A percentile compares a stretch with the other conserved stretches of the same genome.
Evolutionary conservation across 495 filamentous ascomycete genomes (phyloP).

Genomic region (Aspergillus cavernicola): DNA sequence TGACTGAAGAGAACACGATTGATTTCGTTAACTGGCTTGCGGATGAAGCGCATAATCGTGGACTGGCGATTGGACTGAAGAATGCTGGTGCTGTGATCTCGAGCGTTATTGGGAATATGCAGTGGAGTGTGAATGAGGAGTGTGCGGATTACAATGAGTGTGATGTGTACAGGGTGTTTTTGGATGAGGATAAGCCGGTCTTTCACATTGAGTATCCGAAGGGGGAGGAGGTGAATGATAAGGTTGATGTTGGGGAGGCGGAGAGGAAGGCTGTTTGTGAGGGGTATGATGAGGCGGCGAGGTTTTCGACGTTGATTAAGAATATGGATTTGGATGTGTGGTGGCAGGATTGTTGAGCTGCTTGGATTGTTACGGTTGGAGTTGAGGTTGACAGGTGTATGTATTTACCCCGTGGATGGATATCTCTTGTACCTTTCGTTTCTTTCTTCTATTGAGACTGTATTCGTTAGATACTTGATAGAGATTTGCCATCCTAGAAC

Average conservation of each 20-base stretch:
- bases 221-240: conserved; percentile 36
- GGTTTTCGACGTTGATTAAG: conserved; percentile 66
- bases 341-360: conserved; percentile 47
- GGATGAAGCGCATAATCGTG: conserved; percentile 40
- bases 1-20: conserved; percentile 54
- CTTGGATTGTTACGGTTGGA: no score
- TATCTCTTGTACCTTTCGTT: no score
- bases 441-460: no score
- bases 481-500: no score
- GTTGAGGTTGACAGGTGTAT: no score
- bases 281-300: conserved; percentile 24
- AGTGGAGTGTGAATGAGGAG: conserved; percentile 73
- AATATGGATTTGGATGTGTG: conserved; percentile 58
- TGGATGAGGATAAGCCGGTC: conserved; percentile 59
- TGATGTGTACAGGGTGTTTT: conserved; percentile 52
- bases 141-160: conserved; percentile 61
- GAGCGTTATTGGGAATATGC: conserved; percentile 50
- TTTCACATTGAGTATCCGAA: conserved; percentile 72
- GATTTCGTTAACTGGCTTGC: conserved; percentile 60
- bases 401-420: no score
- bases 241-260: conserved; percentile 23
- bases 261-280: conserved; percentile 35
- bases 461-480: no score
- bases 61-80: conserved; percentile 60
- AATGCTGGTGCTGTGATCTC: conserved; percentile 59